These are phyloP conservation scores for Aspergillus pseudotamarii DNA, from an alignment of 2,329 filamentous ascomycete genomes.

Conservation along the genomic window DNA sequence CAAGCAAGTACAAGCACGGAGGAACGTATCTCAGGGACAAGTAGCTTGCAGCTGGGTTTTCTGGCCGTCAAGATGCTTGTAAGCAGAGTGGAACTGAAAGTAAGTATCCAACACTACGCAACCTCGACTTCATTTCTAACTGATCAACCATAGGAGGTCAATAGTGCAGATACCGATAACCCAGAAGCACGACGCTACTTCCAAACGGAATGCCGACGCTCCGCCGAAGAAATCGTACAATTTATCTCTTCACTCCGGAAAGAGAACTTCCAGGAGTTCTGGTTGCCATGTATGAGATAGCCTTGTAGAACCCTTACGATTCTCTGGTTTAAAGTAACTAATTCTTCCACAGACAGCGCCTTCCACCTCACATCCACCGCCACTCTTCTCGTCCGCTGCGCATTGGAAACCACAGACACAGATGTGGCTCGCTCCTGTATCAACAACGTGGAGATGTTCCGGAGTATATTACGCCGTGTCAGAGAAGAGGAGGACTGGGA, in stretches of 20 bases:
- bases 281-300: slow-evolving; percentile 49
- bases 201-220: slow-evolving; percentile 48
- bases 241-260: slow-evolving; percentile 52
- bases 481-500: slow-evolving; percentile 58
- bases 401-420: slow-evolving; percentile 53
- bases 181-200: slow-evolving; percentile 54
- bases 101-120: slow-evolving; percentile 26
- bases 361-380: slow-evolving; percentile 58
- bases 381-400: slow-evolving; percentile 56
- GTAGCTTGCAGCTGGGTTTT: slow-evolving; percentile 49
- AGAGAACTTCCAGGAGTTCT: slow-evolving; percentile 55
- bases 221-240: slow-evolving; percentile 51
- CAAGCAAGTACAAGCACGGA: slow-evolving; percentile 33
- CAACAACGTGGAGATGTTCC: slow-evolving; percentile 51
- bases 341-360: slow-evolving; percentile 44
- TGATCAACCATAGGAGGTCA: slow-evolving; percentile 40
- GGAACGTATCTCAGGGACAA: slow-evolving; percentile 43
- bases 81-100: slow-evolving; percentile 50
- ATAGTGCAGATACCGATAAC: slow-evolving; percentile 46
- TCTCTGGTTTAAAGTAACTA: slow-evolving; percentile 13
- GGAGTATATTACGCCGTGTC: slow-evolving; percentile 51
- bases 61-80: slow-evolving; percentile 52
- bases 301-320: neutral
- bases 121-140: slow-evolving; percentile 2
- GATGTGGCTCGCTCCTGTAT: slow-evolving; percentile 51